Conservation (phyloP, 1,139 yeast genomes). For the Martiniozyma asiatica region DNA sequence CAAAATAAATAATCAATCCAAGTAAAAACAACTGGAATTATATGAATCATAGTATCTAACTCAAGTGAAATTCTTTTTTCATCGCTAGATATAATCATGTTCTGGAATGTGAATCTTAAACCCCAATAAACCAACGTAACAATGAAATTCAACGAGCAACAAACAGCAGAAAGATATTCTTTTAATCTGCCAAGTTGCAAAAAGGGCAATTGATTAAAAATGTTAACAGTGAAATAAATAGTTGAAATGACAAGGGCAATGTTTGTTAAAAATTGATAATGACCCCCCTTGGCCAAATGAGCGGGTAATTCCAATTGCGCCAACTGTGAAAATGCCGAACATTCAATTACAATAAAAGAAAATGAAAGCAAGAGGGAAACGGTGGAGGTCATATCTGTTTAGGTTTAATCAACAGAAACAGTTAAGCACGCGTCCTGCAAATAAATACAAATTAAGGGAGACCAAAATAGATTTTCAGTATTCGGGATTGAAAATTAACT, state of each 20-base stretch:
- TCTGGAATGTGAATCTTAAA: slow-evolving; percentile 37
- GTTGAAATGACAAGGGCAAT: slow-evolving; percentile 39
- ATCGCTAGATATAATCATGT: slow-evolving; percentile 29
- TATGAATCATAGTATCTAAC: slow-evolving; percentile 47
- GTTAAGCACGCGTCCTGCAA: too few relatives aligned
- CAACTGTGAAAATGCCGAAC: slow-evolving; percentile 9
- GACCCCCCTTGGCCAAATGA: slow-evolving; percentile 42
- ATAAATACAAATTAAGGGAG: neutral
- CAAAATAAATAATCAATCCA: slow-evolving; percentile 42
- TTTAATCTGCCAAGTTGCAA: slow-evolving; percentile 23
- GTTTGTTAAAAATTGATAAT: slow-evolving; percentile 58
- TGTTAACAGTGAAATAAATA: slow-evolving; percentile 30
- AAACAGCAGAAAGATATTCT: slow-evolving; percentile 35
- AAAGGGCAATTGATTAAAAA: slow-evolving; percentile 28
- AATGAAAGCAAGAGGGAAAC: slow-evolving; percentile 5
- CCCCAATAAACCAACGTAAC: slow-evolving; percentile 61
- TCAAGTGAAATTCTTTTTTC: slow-evolving; percentile 29
- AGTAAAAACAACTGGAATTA: slow-evolving; percentile 43
- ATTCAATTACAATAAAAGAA: slow-evolving; percentile 9
- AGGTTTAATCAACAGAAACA: too few relatives aligned
- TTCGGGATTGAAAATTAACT: too few relatives aligned
- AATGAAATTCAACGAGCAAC: slow-evolving; percentile 44
- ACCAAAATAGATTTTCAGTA: too few relatives aligned
- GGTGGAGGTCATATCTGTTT: too few relatives aligned
- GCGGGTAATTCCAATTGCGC: slow-evolving; percentile 31